Evolutionary conservation across 805 yeast species (phyloP).

Genomic region (Novakomyces olei): DNA sequence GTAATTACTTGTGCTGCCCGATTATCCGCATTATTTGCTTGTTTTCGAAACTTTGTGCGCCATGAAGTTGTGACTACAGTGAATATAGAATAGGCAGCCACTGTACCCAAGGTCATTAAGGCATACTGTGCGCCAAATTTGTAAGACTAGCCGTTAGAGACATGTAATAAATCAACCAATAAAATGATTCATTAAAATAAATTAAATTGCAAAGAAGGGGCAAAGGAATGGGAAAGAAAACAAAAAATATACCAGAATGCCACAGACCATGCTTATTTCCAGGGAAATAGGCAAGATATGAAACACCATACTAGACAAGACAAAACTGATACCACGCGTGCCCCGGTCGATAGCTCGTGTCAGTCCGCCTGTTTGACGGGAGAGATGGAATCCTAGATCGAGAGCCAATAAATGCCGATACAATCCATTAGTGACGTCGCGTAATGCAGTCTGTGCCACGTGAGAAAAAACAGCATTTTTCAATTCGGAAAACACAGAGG

Average conservation of each 20-base stretch:
- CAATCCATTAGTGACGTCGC: conserved; percentile 70
- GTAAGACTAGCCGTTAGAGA: too few species aligned
- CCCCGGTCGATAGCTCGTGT: conserved; percentile 95
- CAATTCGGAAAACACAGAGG: conserved; percentile 82
- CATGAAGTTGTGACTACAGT: conserved; percentile 87
- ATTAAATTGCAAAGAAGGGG: too few species aligned
- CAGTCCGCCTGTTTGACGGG: conserved; percentile 86
- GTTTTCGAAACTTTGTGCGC: conserved; percentile 80
- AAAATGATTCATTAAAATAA: neutral
- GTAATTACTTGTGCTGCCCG: conserved; percentile 86
- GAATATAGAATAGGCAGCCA: conserved; percentile 70
- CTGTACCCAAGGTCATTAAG: conserved; percentile 64
- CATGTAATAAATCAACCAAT: too few species aligned
- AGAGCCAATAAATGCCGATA: conserved; percentile 62
- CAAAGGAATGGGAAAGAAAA: too few species aligned
- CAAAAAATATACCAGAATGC: too few species aligned
- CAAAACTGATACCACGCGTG: conserved; percentile 89
- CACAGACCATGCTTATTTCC: conserved; percentile 83
- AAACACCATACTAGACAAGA: conserved; percentile 88
- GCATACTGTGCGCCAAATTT: conserved; percentile 82
- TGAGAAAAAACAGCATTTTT: conserved; percentile 88
- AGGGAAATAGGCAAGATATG: conserved; percentile 83
- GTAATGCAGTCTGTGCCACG: conserved; percentile 86
- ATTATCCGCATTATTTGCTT: conserved; percentile 83
- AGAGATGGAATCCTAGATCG: conserved; percentile 73